Evolutionary conservation across 768 basidiomycete species (phyloP).

Genomic region (Auriscalpium microsporum): DNA sequence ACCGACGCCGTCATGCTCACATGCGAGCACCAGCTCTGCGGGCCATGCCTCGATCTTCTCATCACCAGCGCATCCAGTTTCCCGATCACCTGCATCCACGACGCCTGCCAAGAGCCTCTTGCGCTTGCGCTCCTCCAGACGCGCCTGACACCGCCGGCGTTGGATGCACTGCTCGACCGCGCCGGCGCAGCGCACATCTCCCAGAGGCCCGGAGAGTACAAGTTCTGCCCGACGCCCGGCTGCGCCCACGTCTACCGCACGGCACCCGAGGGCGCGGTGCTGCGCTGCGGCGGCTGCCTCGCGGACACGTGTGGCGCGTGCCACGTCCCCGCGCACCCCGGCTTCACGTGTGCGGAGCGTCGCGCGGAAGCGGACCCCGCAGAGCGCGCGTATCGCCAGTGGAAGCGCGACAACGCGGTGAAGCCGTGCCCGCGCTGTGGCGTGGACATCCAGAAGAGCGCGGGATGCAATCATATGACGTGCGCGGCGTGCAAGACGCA

Average conservation of each 20-base stretch:
- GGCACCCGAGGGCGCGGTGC: slow-evolving; percentile 36
- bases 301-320: slow-evolving; percentile 57
- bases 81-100: slow-evolving; percentile 53
- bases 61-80: slow-evolving; percentile 25
- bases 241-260: slow-evolving; percentile 65
- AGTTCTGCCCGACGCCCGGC: slow-evolving; percentile 70
- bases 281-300: slow-evolving; percentile 67
- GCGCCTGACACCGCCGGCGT: slow-evolving; percentile 12
- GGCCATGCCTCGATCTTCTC: background rate
- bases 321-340: slow-evolving; percentile 38
- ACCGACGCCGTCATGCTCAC: background rate
- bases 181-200: slow-evolving; percentile 53
- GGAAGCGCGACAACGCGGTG: too few species aligned
- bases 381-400: too few species aligned
- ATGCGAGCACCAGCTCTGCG: background rate
- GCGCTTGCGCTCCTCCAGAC: slow-evolving; percentile 15
- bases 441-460: slow-evolving; percentile 56
- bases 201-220: slow-evolving; percentile 48
- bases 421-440: slow-evolving; percentile 32
- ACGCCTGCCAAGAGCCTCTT: background rate
- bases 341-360: too few species aligned
- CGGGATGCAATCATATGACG: slow-evolving; percentile 75
- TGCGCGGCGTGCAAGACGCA: slow-evolving; percentile 65
- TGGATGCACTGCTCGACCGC: slow-evolving; percentile 45
- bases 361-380: too few species aligned